Conservation (phyloP, 768 basidiomycete genomes). For the Dentipellis sp. region DNA sequence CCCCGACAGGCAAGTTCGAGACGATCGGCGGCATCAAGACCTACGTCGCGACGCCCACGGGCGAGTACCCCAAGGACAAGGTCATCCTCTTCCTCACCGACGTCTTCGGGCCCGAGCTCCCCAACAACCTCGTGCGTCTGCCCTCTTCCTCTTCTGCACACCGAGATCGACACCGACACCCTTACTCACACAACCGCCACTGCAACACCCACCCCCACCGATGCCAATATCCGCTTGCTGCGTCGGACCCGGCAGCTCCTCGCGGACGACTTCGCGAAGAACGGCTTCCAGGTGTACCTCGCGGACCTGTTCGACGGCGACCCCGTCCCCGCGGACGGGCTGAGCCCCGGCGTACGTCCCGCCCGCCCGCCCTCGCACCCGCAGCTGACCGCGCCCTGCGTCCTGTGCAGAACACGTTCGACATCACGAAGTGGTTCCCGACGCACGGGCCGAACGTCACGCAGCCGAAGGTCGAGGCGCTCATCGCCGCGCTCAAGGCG, state of each 20-base stretch:
- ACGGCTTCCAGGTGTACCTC: constrained; percentile 22
- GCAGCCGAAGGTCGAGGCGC: constrained; percentile 13
- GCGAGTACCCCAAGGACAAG: constrained; percentile 30
- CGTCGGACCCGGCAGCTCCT: constrained; percentile 23
- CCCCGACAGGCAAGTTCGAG: constrained; percentile 22
- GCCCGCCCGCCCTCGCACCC: not conserved
- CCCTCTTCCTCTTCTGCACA: not conserved
- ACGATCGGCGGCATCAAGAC: constrained; percentile 27
- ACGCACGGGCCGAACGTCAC: constrained; percentile 14
- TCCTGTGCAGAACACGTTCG: not conserved
- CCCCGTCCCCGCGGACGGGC: constrained; percentile 12
- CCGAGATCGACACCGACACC: too few species aligned
- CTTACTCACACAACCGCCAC: too few species aligned
- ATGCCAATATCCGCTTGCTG: not conserved
- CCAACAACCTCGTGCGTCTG: constrained; percentile 24
- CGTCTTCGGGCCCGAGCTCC: constrained; percentile 25
- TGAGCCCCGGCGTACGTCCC: constrained; percentile 11
- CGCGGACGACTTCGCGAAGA: constrained; percentile 33
- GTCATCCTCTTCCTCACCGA: constrained; percentile 33
- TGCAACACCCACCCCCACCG: too few species aligned
- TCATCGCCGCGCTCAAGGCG: constrained; percentile 20
- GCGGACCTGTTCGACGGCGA: constrained; percentile 19
- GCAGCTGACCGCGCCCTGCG: not conserved
- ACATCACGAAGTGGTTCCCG: constrained; percentile 2
- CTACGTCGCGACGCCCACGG: constrained; percentile 32